These are phyloP conservation scores for Chenopodium suecicum DNA, from an alignment of 148 eudicot genomes.

Conservation along the genomic window DNA sequence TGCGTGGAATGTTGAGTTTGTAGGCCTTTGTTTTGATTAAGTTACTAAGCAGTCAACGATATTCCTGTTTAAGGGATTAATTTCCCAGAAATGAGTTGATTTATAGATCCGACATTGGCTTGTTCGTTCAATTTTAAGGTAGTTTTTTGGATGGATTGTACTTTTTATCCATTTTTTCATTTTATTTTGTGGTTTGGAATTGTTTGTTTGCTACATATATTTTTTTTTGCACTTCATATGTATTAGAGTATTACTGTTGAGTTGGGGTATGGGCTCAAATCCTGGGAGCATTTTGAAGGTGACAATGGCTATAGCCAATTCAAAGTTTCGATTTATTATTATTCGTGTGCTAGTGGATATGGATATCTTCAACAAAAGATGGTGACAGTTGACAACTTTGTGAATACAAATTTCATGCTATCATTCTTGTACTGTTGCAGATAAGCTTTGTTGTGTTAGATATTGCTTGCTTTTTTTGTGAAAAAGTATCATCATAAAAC, in stretches of 20 bases:
- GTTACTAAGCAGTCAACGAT: neutral
- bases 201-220: neutral
- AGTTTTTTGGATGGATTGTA: neutral
- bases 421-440: neutral
- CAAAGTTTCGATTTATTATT: neutral
- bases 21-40: neutral
- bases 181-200: neutral
- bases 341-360: neutral
- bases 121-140: neutral
- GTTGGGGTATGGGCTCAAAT: neutral
- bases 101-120: neutral
- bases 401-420: neutral
- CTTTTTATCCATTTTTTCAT: neutral
- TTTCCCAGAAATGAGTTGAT: constrained; percentile 3
- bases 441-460: neutral
- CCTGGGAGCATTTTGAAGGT: neutral
- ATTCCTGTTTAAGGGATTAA: neutral
- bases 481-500: neutral
- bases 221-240: neutral
- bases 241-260: neutral
- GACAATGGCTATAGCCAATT: neutral
- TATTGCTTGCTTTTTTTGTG: neutral
- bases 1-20: neutral
- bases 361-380: neutral
- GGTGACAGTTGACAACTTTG: neutral